Percentiles rank a stretch among this genome's conserved stretches.
phyloP scores from a whole-genome alignment of 495 filamentous ascomycete species.

The Apiosordaria backusii region DNA sequence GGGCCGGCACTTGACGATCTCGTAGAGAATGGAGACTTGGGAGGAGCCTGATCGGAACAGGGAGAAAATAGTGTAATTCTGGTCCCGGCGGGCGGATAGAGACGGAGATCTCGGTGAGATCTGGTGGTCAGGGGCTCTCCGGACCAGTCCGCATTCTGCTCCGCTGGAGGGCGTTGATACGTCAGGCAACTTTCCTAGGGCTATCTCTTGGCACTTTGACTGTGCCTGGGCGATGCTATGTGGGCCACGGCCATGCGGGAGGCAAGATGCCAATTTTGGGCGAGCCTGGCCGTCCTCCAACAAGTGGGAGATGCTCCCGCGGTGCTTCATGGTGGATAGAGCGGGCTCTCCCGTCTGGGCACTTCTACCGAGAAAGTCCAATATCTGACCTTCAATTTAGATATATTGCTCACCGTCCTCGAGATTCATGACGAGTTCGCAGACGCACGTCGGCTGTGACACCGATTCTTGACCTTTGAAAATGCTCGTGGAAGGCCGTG shows the following conservation, averaged over 20 bases:
- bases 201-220: too few species aligned
- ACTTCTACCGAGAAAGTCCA: background rate
- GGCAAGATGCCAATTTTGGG: background rate
- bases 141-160: background rate
- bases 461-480: background rate
- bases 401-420: background rate
- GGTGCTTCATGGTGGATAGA: background rate
- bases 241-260: background rate
- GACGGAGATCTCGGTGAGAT: background rate
- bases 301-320: background rate
- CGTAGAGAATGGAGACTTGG: background rate
- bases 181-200: background rate
- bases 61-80: conserved; percentile 2
- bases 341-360: conserved; percentile 1
- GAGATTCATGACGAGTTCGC: background rate
- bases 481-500: background rate
- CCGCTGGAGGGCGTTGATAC: background rate
- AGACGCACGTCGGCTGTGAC: background rate
- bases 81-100: background rate
- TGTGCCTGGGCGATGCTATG: background rate
- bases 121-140: background rate
- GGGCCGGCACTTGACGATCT: background rate
- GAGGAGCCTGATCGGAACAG: background rate
- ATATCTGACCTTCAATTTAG: background rate
- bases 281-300: background rate